Percentiles rank a stretch among this genome's conserved stretches.
phyloP scores from a whole-genome alignment of 371 early-diverging fungal species.

The Dichotomocladium elegans region DNA sequence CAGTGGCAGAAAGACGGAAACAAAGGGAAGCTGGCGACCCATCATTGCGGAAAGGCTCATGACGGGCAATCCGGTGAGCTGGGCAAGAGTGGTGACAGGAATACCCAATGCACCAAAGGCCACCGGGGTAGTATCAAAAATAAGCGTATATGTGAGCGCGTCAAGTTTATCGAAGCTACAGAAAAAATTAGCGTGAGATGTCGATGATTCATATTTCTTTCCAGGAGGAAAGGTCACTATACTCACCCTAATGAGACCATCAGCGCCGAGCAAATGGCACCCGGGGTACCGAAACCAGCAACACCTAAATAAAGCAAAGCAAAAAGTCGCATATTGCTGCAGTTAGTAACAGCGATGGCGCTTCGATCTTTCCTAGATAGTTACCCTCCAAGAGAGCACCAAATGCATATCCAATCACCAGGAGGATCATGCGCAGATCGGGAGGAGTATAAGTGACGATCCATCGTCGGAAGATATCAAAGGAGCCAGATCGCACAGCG shows the following conservation, averaged over 20 bases:
- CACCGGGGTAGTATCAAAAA: constrained; percentile 47
- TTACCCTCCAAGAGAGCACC: constrained; percentile 47
- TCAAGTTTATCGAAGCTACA: constrained; percentile 39
- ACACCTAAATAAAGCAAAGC: constrained; percentile 24
- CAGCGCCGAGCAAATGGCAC: constrained; percentile 48
- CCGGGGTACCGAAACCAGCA: constrained; percentile 51
- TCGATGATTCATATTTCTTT: too few relatives aligned
- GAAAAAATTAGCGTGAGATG: too few relatives aligned
- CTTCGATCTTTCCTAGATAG: neutral
- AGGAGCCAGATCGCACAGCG: constrained; percentile 41
- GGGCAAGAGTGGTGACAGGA: constrained; percentile 43
- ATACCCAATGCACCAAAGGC: constrained; percentile 48
- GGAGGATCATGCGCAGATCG: constrained; percentile 36
- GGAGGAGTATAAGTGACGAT: constrained; percentile 45
- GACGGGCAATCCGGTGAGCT: constrained; percentile 36
- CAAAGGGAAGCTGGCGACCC: constrained; percentile 46
- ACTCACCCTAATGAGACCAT: constrained; percentile 46
- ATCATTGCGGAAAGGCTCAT: constrained; percentile 43
- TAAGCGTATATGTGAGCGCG: constrained; percentile 35
- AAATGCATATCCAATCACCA: constrained; percentile 43
- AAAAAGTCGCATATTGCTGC: too few relatives aligned
- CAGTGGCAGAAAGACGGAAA: constrained; percentile 38
- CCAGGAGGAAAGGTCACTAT: too few relatives aligned
- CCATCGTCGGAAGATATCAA: constrained; percentile 49
- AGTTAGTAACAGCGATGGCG: neutral